Evolutionary conservation across 331 rosid species (phyloP).

Genomic region (Acacia pycnantha): DNA sequence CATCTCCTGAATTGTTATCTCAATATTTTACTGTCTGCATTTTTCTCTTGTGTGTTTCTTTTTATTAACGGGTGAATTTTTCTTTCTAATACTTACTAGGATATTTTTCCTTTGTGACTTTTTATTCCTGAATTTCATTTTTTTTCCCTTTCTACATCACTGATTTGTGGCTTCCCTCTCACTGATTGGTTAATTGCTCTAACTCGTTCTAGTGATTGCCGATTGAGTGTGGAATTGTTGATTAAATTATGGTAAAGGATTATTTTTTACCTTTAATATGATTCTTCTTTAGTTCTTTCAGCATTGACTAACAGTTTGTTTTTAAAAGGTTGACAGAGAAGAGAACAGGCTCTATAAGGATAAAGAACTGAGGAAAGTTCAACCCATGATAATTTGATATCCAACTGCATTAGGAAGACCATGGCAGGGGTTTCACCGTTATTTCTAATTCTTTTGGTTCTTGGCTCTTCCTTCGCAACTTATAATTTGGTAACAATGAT

Average conservation of each 20-base stretch:
- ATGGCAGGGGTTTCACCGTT: conserved; percentile 49
- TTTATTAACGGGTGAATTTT: background rate
- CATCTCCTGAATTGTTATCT: background rate
- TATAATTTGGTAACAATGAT: conserved; percentile 51
- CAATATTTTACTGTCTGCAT: background rate
- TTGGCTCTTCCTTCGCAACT: conserved; percentile 55
- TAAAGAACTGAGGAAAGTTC: conserved; percentile 13
- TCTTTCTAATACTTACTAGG: background rate
- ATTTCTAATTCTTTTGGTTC: conserved; percentile 45
- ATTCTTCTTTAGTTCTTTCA: background rate
- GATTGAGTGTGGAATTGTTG: background rate
- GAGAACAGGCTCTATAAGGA: background rate
- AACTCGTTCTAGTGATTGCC: background rate
- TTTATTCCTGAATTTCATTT: background rate
- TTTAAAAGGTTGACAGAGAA: background rate
- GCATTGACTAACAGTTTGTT: background rate
- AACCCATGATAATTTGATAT: conserved; percentile 12
- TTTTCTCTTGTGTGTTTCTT: background rate
- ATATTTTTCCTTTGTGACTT: background rate
- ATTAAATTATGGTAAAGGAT: background rate
- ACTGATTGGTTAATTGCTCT: background rate
- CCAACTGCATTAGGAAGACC: conserved; percentile 43
- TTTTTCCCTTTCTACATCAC: background rate
- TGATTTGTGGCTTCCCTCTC: background rate
- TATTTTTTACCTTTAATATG: background rate